Conservation (phyloP, 2,329 filamentous ascomycete genomes). For the Aspergillus sp. region DNA sequence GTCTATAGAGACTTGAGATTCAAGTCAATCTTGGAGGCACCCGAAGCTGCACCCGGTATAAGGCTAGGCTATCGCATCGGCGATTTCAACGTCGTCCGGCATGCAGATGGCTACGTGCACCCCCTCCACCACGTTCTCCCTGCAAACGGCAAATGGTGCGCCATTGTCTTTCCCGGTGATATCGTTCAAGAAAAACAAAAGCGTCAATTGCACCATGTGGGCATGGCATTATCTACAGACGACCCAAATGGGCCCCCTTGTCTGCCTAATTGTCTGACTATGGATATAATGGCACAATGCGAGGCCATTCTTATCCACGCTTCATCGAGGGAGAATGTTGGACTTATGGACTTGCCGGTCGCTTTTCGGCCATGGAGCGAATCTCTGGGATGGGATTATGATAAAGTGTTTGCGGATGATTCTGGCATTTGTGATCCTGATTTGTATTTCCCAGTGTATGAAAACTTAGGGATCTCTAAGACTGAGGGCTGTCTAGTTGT, state of each 20-base stretch:
- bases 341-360: slow-evolving; percentile 9
- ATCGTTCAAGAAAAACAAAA: neutral
- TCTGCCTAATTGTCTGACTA: neutral
- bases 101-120: neutral
- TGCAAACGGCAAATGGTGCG: slow-evolving; percentile 11
- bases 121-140: slow-evolving; percentile 2
- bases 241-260: neutral
- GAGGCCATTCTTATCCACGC: slow-evolving; percentile 11
- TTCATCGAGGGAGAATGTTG: neutral
- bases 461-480: slow-evolving; percentile 9
- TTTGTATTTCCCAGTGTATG: slow-evolving; percentile 3
- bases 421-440: neutral
- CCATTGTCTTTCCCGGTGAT: slow-evolving; percentile 15
- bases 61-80: slow-evolving; percentile 11
- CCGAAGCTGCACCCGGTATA: slow-evolving; percentile 4
- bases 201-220: slow-evolving; percentile 3
- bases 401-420: slow-evolving; percentile 12
- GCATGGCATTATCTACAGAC: neutral
- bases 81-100: neutral
- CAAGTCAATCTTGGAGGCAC: slow-evolving; percentile 6
- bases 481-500: slow-evolving; percentile 10
- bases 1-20: slow-evolving; percentile 9
- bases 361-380: slow-evolving; percentile 12
- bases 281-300: neutral
- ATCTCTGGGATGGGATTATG: slow-evolving; percentile 12